Evolutionary conservation across 116 monocot species (phyloP).

Genomic region (Trichopus zeylanicus): DNA sequence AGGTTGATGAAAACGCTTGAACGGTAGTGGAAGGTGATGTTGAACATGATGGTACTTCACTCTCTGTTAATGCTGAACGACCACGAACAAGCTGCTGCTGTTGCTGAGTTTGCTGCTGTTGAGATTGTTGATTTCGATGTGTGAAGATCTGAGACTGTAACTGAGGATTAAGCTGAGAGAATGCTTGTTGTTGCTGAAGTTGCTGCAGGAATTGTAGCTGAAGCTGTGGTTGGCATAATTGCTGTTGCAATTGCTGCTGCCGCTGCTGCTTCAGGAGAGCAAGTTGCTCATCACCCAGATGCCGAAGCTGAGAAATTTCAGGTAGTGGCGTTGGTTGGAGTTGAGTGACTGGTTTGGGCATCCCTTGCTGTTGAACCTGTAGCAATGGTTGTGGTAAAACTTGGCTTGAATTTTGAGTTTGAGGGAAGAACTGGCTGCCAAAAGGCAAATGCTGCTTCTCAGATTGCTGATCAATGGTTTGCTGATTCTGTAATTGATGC

Average conservation of each 20-base stretch:
- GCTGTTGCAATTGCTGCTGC: slow-evolving; percentile 19
- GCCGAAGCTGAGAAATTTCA: slow-evolving; percentile 32
- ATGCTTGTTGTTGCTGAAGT: slow-evolving; percentile 28
- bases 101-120: slow-evolving; percentile 10
- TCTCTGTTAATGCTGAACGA: slow-evolving; percentile 20
- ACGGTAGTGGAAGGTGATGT: slow-evolving; percentile 28
- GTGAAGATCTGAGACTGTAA: slow-evolving; percentile 20
- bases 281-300: slow-evolving; percentile 33
- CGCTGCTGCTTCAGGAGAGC: slow-evolving; percentile 35
- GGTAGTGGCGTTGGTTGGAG: slow-evolving; percentile 20
- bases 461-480: slow-evolving; percentile 35
- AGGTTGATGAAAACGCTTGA: slow-evolving; percentile 14
- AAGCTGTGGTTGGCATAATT: slow-evolving; percentile 24
- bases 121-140: slow-evolving; percentile 25
- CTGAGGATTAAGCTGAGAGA: slow-evolving; percentile 19
- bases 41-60: slow-evolving; percentile 35
- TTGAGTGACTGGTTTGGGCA: slow-evolving; percentile 17
- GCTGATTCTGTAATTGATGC: slow-evolving; percentile 21
- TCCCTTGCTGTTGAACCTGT: slow-evolving; percentile 28
- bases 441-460: slow-evolving; percentile 23
- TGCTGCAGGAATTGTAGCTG: slow-evolving; percentile 58
- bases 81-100: slow-evolving; percentile 21
- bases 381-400: slow-evolving; percentile 27
- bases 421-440: slow-evolving; percentile 15
- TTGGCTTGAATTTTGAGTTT: slow-evolving; percentile 29